Conservation (phyloP, 2,329 filamentous ascomycete genomes). For the Cryphonectria nitschkei region DNA sequence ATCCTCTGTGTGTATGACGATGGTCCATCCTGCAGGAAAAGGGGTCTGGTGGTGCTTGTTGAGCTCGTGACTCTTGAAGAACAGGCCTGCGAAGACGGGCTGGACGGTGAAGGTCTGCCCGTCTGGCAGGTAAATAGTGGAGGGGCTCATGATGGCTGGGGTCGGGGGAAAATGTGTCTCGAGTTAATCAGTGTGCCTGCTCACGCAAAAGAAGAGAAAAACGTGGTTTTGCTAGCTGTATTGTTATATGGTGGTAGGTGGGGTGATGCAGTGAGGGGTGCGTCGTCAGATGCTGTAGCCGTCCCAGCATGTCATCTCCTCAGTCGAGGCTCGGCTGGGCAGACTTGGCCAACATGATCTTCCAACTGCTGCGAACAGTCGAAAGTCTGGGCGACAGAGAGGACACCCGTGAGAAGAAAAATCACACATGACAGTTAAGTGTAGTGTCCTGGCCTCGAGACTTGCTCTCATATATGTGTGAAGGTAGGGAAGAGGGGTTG, state of each 20-base stretch:
- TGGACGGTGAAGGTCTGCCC: constrained; percentile 81
- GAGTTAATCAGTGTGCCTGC: background rate
- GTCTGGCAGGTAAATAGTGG: constrained; percentile 74
- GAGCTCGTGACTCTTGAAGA: constrained; percentile 83
- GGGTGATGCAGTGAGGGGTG: constrained; percentile 1
- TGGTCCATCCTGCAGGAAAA: constrained; percentile 87
- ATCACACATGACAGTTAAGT: background rate
- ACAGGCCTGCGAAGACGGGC: constrained; percentile 88
- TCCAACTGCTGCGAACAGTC: background rate
- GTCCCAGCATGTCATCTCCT: background rate
- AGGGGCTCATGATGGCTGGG: constrained; percentile 13
- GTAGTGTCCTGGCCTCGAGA: background rate
- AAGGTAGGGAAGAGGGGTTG: background rate
- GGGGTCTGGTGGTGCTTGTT: constrained; percentile 65
- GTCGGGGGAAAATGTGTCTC: too few relatives aligned
- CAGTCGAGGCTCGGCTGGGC: background rate
- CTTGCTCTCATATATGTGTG: background rate
- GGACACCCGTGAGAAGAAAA: background rate
- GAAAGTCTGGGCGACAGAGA: background rate
- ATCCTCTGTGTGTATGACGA: constrained; percentile 76
- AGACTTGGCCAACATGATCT: background rate
- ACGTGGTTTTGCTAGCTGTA: background rate
- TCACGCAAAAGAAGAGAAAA: background rate
- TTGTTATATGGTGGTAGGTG: background rate
- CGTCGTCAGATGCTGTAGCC: background rate